A percentile compares a stretch with the other conserved stretches of the same genome.
phyloP scores from a whole-genome alignment of 106 monocot genomes.

The Dendrobium catenatum region DNA sequence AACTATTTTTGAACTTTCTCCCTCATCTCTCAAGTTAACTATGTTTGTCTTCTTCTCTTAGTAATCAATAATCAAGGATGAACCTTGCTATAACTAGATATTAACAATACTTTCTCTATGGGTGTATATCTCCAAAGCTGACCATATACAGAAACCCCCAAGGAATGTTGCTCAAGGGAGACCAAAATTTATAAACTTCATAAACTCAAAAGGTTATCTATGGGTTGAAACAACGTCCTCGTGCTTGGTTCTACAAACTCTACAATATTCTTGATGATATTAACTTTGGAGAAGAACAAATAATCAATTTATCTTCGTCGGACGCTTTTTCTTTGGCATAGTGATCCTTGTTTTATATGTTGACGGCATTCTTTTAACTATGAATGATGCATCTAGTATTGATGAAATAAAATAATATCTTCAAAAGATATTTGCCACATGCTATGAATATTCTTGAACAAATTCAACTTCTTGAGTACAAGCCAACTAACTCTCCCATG shows the following conservation, averaged over 20 bases:
- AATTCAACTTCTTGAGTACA: not conserved
- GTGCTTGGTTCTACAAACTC: not conserved
- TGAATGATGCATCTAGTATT: not conserved
- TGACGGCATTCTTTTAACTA: not conserved
- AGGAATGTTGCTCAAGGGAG: not conserved
- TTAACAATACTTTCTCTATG: not conserved
- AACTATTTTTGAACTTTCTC: not conserved
- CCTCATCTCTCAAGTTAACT: not conserved
- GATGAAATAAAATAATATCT: not conserved
- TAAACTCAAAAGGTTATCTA: not conserved
- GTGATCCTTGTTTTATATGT: not conserved
- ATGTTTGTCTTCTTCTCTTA: not conserved
- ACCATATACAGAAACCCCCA: not conserved
- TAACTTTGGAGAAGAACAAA: not conserved
- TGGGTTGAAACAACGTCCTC: not conserved
- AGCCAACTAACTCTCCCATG: too few species aligned
- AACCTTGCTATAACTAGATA: not conserved
- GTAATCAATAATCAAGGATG: not conserved
- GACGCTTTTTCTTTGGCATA: not conserved
- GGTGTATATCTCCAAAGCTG: not conserved
- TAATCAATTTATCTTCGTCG: not conserved
- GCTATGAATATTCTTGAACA: not conserved
- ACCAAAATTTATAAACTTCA: not conserved
- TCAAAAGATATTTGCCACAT: not conserved
- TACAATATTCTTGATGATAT: not conserved